A percentile compares a stretch with the other conserved stretches of the same genome.
These are phyloP conservation scores for Candida argentea DNA, from an alignment of 805 yeast species.

Conservation along the genomic window DNA sequence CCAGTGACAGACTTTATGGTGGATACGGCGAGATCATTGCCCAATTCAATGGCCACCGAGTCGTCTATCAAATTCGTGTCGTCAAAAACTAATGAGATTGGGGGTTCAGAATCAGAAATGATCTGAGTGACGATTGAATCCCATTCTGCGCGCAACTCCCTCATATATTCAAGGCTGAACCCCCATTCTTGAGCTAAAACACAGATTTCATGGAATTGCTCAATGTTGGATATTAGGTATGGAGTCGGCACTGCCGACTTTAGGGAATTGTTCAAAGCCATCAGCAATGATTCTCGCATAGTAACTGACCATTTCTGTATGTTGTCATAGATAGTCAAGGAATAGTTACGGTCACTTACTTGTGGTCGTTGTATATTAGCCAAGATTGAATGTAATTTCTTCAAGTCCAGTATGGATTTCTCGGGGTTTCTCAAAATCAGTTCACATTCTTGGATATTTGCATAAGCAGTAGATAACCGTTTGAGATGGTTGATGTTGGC, in stretches of 20 bases:
- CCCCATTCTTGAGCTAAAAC: slow-evolving; percentile 4
- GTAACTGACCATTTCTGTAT: slow-evolving; percentile 3
- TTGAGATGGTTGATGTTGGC: slow-evolving; percentile 2
- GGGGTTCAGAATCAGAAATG: slow-evolving; percentile 1
- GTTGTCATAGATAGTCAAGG: slow-evolving; percentile 3
- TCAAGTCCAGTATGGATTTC: slow-evolving; percentile 7
- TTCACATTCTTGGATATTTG: slow-evolving; percentile 2
- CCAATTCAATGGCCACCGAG: slow-evolving; percentile 2
- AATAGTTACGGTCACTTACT: background rate
- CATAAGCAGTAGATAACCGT: background rate
- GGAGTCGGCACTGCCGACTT: slow-evolving; percentile 13
- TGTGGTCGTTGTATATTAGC: slow-evolving; percentile 2
- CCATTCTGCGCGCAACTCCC: slow-evolving; percentile 5
- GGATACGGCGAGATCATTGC: background rate
- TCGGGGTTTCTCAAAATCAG: slow-evolving; percentile 4
- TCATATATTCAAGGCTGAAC: slow-evolving; percentile 4
- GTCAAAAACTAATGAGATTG: slow-evolving; percentile 3
- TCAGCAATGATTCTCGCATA: slow-evolving; percentile 3
- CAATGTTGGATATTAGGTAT: slow-evolving; percentile 4
- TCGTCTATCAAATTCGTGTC: slow-evolving; percentile 4
- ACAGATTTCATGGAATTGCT: slow-evolving; percentile 6
- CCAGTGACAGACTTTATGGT: slow-evolving; percentile 15
- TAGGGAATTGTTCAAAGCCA: slow-evolving; percentile 9
- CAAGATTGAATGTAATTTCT: slow-evolving; percentile 6
- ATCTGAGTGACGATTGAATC: slow-evolving; percentile 7